Percentiles rank a stretch among this genome's conserved stretches.
Conservation (phyloP, 1,139 yeast genomes). For the Candida pseudoviswanathii region DNA sequence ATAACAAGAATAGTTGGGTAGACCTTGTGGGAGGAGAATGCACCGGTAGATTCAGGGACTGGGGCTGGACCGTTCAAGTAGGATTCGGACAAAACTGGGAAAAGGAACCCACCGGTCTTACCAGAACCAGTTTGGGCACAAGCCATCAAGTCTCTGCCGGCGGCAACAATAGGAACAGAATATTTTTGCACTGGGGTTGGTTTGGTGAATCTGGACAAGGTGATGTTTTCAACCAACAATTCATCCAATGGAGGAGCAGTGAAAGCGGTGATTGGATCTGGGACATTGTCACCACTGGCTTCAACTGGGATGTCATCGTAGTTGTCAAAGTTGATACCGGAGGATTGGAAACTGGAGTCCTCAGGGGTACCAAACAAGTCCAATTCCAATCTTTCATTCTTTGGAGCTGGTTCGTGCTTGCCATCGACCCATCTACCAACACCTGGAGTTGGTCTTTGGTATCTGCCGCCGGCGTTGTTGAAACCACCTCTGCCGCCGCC, state of each 20-base stretch:
- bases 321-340: slow-evolving; percentile 98
- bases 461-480: slow-evolving; percentile 27
- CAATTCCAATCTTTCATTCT: slow-evolving; percentile 68
- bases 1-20: slow-evolving; percentile 92
- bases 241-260: slow-evolving; percentile 91
- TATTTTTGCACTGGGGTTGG: slow-evolving; percentile 99
- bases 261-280: slow-evolving; percentile 88
- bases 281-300: slow-evolving; percentile 94
- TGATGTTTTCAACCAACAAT: slow-evolving; percentile 84
- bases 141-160: slow-evolving; percentile 98
- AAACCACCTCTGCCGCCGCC: slow-evolving; percentile 29
- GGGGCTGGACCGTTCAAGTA: slow-evolving; percentile 87
- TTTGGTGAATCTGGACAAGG: slow-evolving; percentile 83
- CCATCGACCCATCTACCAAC: slow-evolving; percentile 86
- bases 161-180: slow-evolving; percentile 95
- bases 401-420: slow-evolving; percentile 80
- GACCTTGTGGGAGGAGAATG: slow-evolving; percentile 72
- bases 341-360: slow-evolving; percentile 80
- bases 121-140: slow-evolving; percentile 99
- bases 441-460: slow-evolving; percentile 35
- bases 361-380: slow-evolving; percentile 89
- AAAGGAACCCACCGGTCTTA: slow-evolving; percentile 98
- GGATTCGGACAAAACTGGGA: slow-evolving; percentile 95
- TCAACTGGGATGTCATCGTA: slow-evolving; percentile 98
- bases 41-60: slow-evolving; percentile 54